Conservation (phyloP, 2,329 filamentous ascomycete species). For the Ophiostoma sp. region DNA sequence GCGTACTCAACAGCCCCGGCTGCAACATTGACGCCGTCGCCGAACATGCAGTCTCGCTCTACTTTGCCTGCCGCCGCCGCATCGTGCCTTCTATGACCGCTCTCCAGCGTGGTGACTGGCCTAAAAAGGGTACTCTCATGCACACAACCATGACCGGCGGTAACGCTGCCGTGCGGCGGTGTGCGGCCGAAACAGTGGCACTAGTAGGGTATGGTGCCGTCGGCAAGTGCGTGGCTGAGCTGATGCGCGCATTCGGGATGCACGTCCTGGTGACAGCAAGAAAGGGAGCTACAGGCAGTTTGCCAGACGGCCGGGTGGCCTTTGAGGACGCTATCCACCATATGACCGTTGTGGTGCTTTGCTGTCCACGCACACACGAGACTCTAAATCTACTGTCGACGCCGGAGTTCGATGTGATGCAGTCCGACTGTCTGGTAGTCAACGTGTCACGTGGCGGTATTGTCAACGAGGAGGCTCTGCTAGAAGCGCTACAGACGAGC, state of each 20-base stretch:
- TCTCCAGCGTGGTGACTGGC: slow-evolving; percentile 27
- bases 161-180: slow-evolving; percentile 20
- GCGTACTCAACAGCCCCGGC: slow-evolving; percentile 30
- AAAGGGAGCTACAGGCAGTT: slow-evolving; percentile 19
- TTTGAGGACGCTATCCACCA: slow-evolving; percentile 28
- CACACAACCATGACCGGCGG: slow-evolving; percentile 14
- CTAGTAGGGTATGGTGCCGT: slow-evolving; percentile 36
- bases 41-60: slow-evolving; percentile 31
- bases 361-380: slow-evolving; percentile 32
- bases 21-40: slow-evolving; percentile 31
- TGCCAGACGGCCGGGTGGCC: slow-evolving; percentile 28
- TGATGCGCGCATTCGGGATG: slow-evolving; percentile 32
- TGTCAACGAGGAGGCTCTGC: slow-evolving; percentile 35
- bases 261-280: slow-evolving; percentile 28
- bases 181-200: slow-evolving; percentile 27
- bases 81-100: slow-evolving; percentile 32
- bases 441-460: slow-evolving; percentile 35
- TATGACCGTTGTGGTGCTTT: slow-evolving; percentile 32
- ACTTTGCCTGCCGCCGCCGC: slow-evolving; percentile 33
- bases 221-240: slow-evolving; percentile 32
- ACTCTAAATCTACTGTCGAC: slow-evolving; percentile 28
- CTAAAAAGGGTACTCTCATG: slow-evolving; percentile 27
- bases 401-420: slow-evolving; percentile 25
- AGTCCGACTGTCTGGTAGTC: slow-evolving; percentile 30
- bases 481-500: slow-evolving; percentile 31